Percentiles rank a stretch among this genome's conserved stretches.
phyloP scores from a whole-genome alignment of 2,329 filamentous ascomycete species.

The Coniochaeta pulveracea region DNA sequence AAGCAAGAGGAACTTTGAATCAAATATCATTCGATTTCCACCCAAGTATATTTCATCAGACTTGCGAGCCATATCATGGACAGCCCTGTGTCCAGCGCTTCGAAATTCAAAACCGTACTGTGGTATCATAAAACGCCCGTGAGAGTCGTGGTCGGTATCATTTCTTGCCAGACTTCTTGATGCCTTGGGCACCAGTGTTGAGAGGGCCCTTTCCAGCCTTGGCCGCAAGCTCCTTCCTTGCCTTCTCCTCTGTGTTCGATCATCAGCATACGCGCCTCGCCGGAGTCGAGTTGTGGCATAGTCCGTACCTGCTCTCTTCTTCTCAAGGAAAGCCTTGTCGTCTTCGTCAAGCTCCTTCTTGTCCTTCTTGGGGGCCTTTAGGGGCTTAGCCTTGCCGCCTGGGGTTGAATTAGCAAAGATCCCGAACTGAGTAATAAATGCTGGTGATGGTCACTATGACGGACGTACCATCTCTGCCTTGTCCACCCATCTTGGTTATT shows the following conservation, averaged over 20 bases:
- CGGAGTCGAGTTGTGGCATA: not conserved
- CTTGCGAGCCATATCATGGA: too few relatives aligned
- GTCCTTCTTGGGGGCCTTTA: constrained; percentile 83
- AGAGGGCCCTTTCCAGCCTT: constrained; percentile 83
- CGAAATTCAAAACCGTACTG: constrained; percentile 2
- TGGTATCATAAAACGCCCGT: constrained; percentile 2
- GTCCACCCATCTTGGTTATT: constrained; percentile 46
- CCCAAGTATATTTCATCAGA: too few relatives aligned
- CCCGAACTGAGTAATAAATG: constrained; percentile 3
- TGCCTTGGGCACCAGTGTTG: constrained; percentile 74
- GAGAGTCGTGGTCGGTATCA: constrained; percentile 26
- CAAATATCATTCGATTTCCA: too few relatives aligned
- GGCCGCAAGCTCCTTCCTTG: constrained; percentile 71
- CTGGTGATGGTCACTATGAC: not conserved
- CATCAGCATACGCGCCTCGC: too few relatives aligned
- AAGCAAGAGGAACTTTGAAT: too few relatives aligned
- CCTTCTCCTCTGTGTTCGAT: constrained; percentile 57
- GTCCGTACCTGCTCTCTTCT: constrained; percentile 68
- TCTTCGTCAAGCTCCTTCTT: constrained; percentile 78
- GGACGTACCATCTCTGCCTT: constrained; percentile 50
- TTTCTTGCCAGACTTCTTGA: constrained; percentile 99
- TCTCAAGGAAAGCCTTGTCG: constrained; percentile 70
- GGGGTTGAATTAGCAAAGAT: constrained; percentile 11
- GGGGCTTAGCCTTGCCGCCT: constrained; percentile 76
- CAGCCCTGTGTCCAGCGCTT: constrained; percentile 4